Base-by-base conservation (phyloP, 139 green algal genomes). In the Edaphochlamys debaryana region DNA sequence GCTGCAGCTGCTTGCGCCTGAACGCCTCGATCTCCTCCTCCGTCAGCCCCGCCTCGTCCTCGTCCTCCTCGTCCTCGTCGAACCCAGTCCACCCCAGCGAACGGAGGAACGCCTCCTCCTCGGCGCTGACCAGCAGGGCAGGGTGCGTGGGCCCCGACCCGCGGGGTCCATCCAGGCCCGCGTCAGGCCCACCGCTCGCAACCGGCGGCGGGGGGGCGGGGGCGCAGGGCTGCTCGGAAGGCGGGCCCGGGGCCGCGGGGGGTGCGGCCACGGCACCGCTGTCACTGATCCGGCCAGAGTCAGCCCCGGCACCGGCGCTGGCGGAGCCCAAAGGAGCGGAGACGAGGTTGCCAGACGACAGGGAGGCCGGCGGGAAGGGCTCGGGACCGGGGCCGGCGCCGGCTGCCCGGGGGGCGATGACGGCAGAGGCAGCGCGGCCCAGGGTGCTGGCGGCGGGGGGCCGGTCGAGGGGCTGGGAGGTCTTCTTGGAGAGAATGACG, bases 11-110 rank as follows among this genome's bases (percentile, higher is more conserved):
- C 63, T 74, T n/a, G 34, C 40, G 62, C 38, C 88, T 72, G 69
- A 92, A 93, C 0, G 87, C 86, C 8, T 87, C 90, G 75, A 93
- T 89, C 60, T 93, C 90, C 80, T 93, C 90, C 45, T 91, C 87
- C 70, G 90, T 93, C 37, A 93, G 56, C 0, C 71, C 90, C 36
- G 62, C 79, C 38, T 86, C 69, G 20, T 62, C 70, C 40, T 58
- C 64, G 70, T 74, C 87, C 2, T 85, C 89, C 36, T 84, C 81
- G 8, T 89, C 87, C 50, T 86, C 80, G 5, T 78, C 84, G 27
- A 42, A 66, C 4, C 70, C 87, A 19, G 86, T 87, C 90, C 90
- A 93, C 3, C 90, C 90, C 67, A 93, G 66, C 0, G 85, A 91
- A 25, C 90, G 83, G 60, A 93, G 71, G 70, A 93, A 93, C 2